phyloP scores from a whole-genome alignment of 2,329 filamentous ascomycete species.

The Exserohilum rostratum region DNA sequence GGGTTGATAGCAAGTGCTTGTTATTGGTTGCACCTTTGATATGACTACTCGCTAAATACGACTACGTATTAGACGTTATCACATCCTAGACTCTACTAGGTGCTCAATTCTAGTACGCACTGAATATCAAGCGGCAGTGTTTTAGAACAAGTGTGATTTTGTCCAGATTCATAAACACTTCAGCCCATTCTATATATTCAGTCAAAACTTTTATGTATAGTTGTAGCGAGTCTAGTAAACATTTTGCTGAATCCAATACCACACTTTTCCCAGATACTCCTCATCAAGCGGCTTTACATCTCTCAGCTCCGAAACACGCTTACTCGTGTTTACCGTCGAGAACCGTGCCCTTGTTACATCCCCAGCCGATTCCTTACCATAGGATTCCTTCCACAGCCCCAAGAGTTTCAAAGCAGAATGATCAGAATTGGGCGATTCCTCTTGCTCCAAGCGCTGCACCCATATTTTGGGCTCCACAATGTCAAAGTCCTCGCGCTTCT shows the following conservation, averaged over 20 bases:
- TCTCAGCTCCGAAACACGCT: constrained; percentile 44
- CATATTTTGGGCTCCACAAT: constrained; percentile 52
- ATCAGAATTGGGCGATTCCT: constrained; percentile 36
- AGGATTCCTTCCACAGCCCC: constrained; percentile 57
- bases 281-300: constrained; percentile 51
- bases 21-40: no score
- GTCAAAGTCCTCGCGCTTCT: constrained; percentile 47
- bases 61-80: no score
- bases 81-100: no score
- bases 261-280: constrained; percentile 52
- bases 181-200: no score
- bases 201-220: no score
- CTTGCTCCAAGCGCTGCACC: constrained; percentile 50
- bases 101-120: no score
- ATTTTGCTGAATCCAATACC: constrained; percentile 46
- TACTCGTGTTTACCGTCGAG: constrained; percentile 42
- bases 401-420: constrained; percentile 57
- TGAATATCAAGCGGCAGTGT: no score
- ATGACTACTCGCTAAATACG: no score
- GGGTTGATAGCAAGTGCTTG: no score
- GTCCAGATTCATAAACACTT: no score
- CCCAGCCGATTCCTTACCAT: constrained; percentile 28
- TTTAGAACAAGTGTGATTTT: no score
- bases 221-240: no score
- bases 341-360: constrained; percentile 33